Evolutionary conservation across 495 filamentous ascomycete genomes (phyloP), one percentile per base, ranked within the genome.

Genomic region (Podospora bellae-mahoneyi): DNA sequence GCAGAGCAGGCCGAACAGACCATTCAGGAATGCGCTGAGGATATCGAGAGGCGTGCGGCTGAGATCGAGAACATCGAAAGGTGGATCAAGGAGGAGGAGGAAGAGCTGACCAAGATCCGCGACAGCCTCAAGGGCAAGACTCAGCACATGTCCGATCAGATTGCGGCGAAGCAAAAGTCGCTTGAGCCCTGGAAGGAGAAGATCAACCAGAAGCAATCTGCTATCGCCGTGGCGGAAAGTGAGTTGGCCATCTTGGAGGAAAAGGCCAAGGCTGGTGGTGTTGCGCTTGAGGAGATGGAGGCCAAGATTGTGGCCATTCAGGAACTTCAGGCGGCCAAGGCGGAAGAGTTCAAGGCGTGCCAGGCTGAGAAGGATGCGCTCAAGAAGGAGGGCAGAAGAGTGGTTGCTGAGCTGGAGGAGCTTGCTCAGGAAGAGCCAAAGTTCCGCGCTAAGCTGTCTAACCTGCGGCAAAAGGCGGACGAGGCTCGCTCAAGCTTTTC

Each of bases 131-230:
- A 97, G 73, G 93, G 93, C 69, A 98, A 98, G 81, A 99, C 95
- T 0, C 92, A 98, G 77, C 90, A 87, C 26, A 90, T 97, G 58
- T 97, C 94, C 0, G 92, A 99, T 74, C 86, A 97, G 72, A 97
- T 98, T 68, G 88, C 93, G 0, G 83, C 84, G 1, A 97, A 97
- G 79, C 95, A 99, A 72, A 97, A 96, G 79, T 90, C 91, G 2
- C 84, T 99, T 9, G 94, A 97, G 80, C 95, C 95, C 0, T 99
- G 94, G 94, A 94, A 92, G 66, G 92, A 91, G 62, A 97, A 93
- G 79, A 93, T 99, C 81, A 98, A 96, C 74, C 87, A 95, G 76
- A 98, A 97, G 77, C 90, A 92, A 71, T 97, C 93, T 2, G 87
- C 91, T 9, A 94, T 97, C 73, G 94, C 95, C 16, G 93, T 99